Base-by-base conservation (phyloP, 257 asterid genomes). In the Solanum etuberosum region DNA sequence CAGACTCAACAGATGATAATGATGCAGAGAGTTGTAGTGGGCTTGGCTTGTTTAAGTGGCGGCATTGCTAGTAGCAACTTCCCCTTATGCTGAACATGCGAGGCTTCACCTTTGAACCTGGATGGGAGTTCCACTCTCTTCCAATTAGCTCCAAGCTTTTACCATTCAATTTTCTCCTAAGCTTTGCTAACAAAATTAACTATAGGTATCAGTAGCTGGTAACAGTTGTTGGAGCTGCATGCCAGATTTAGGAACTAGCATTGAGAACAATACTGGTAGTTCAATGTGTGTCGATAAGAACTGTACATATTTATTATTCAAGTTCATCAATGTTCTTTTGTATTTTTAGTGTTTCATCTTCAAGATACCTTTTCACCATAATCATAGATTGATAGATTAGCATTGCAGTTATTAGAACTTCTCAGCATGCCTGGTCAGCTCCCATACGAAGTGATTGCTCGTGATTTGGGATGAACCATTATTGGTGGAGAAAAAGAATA, bases 1-100 rank as follows among this genome's bases (percentile, higher is more conserved):
- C 98, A 3, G 95, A 91, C 85, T 92, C 97, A 13, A 90, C 93
- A 0, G 97, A 91, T 32, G 96, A 92, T 85, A 88, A 91, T 85
- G 87, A 88, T 89, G 92, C 93, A 3, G 92, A 90, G 90, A 94
- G 94, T 78, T 90, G 91, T 91, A 93, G 88, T 9, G 92, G 95
- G 29, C 84, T 92, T 59, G 91, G 91, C 81, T 90, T 92, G 34
- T 88, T 90, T 37, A 89, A 89, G 12, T 89, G 95, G 94, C 86
- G 70, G 25, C 84, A 76, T 14, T 89, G 59, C 34, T 54, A 83
- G 86, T 92, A 82, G 85, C 61, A 25, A 42, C 83, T 40, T 40
- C 83, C 35, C 29, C 35, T 23, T 40, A 11, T 20, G 27, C 48
- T 72, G 10, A 11, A 38, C 83, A 74, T 74, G 54, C 1, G 1